Evolutionary conservation across 176 grass and related monocot species (phyloP).

Genomic region (Aegilops tauschii): DNA sequence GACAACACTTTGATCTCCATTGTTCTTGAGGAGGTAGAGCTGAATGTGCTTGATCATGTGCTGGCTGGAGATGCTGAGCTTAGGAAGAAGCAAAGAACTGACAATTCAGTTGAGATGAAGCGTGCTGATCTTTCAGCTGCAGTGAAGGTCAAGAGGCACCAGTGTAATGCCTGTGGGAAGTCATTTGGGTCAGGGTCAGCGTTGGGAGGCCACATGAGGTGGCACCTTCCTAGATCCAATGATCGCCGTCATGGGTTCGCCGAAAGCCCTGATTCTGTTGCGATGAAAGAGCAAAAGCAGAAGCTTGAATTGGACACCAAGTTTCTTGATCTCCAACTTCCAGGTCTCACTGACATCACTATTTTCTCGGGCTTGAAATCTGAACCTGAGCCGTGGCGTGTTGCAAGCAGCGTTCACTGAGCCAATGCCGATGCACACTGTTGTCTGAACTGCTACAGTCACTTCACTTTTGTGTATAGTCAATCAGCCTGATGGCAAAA

Average conservation of each 20-base stretch:
- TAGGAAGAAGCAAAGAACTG: background rate
- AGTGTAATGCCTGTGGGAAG: constrained; percentile 45
- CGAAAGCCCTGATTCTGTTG: constrained; percentile 13
- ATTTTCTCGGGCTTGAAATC: background rate
- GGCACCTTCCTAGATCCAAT: background rate
- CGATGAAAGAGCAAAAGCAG: background rate
- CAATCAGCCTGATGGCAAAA: background rate
- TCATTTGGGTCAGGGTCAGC: constrained; percentile 38
- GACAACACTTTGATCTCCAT: constrained; percentile 13
- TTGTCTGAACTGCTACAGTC: background rate
- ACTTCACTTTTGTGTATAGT: background rate
- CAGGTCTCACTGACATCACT: background rate
- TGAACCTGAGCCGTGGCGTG: background rate
- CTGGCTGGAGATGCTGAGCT: background rate
- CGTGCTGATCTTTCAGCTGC: constrained; percentile 12
- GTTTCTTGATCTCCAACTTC: background rate
- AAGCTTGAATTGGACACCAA: constrained; percentile 1
- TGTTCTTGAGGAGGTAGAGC: constrained; percentile 9
- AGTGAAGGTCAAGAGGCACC: constrained; percentile 11
- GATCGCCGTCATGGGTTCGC: background rate
- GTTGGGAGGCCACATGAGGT: constrained; percentile 47
- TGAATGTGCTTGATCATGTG: constrained; percentile 16
- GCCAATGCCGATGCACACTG: background rate
- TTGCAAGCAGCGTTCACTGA: background rate
- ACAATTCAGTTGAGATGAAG: constrained; percentile 20